Evolutionary conservation across 2,329 filamentous ascomycete species (phyloP).

Genomic region (Hortaea werneckii): DNA sequence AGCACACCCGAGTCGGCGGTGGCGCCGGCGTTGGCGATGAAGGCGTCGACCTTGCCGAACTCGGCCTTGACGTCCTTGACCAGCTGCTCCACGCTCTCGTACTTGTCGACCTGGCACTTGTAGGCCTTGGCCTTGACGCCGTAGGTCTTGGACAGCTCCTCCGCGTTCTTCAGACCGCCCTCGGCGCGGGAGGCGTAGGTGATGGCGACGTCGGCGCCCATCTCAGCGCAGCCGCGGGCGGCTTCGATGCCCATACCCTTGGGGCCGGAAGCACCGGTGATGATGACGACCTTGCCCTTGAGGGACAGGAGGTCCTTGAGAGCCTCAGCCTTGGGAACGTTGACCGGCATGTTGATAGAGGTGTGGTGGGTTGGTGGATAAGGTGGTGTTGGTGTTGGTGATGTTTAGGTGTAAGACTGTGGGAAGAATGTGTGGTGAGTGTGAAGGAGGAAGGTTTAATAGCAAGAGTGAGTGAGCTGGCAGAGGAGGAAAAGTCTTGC

Average conservation of each 20-base stretch:
- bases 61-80: constrained; percentile 54
- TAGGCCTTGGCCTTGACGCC: constrained; percentile 58
- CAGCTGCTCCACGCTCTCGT: constrained; percentile 46
- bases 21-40: constrained; percentile 60
- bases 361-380: not conserved
- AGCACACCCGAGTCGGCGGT: constrained; percentile 60
- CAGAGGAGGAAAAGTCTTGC: not conserved
- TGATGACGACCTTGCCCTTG: constrained; percentile 44
- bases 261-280: constrained; percentile 48
- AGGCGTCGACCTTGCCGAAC: constrained; percentile 59
- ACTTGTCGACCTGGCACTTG: constrained; percentile 52
- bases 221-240: constrained; percentile 54
- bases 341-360: constrained; percentile 38
- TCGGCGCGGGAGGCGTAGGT: constrained; percentile 55
- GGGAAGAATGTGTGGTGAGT: not conserved
- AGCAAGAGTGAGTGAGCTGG: not conserved
- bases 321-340: constrained; percentile 46
- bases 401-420: not conserved
- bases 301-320: constrained; percentile 47
- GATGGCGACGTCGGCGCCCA: constrained; percentile 54
- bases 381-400: not conserved
- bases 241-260: constrained; percentile 60
- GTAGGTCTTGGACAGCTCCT: constrained; percentile 49
- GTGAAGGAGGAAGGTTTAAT: not conserved
- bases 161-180: constrained; percentile 56